Evolutionary conservation across 345 rosid species (phyloP), one percentile per base, ranked within the genome.

Genomic region (Eucalyptus guilfoylei): DNA sequence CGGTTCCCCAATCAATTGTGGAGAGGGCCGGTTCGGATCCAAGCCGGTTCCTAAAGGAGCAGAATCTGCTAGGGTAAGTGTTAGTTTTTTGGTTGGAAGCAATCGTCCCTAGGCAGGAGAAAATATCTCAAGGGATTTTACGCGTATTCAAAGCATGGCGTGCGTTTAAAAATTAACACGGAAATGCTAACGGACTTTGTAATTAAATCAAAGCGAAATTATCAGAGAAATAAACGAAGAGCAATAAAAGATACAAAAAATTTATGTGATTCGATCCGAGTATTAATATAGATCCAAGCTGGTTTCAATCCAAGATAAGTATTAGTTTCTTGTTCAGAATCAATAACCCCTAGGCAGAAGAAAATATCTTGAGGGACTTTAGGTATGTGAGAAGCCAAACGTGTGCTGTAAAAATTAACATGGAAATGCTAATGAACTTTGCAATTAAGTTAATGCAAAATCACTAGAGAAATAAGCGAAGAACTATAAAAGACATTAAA

Each of bases 181-280:
- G 62, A 55, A 55, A 55, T 0, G 3, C 62, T 24, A 24, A 55
- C 6, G 6, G 28, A 55, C 13, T 21, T 55, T 55, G 30, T 30
- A 23, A 55, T 21, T 55, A 55, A 9, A 55, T 55, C 28, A 55
- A 21, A 21, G 1, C 0, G 1, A 55, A 55, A 55, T 55, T 24
- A 9, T 0, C 1, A 24, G 12, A 55, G 30, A 55, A 55, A 55
- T 23, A 55, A 55, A 24, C 0, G 5, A 55, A 24, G 62, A 24
- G 28, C 30, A 24, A 55, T 55, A 23, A 55, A 0, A 55, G 0
- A 55, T 24, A 4, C 1, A 21, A 24, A 55, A 55, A 0, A 2
- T 23, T 24, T 55, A 55, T 24, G 3, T 55, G 30, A 24, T 55
- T 55, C 1, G 6, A 0, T 10, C 1, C 28, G 30, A 23, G 1